Evolutionary conservation across 345 rosid species (phyloP).

Genomic region (Angophora floribunda): DNA sequence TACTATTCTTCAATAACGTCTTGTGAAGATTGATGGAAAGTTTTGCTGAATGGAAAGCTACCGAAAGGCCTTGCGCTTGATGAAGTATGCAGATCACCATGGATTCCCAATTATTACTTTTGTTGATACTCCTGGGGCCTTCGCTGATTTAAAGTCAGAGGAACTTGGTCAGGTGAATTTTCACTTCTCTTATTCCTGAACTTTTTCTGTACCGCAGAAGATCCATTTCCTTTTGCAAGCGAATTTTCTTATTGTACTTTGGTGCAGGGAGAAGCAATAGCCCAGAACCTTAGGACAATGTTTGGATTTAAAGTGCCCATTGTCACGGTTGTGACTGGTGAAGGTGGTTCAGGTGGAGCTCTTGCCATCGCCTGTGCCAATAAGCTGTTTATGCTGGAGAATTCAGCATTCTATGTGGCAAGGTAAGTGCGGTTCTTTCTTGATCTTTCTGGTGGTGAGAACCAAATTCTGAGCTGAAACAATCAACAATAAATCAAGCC

Average conservation of each 20-base stretch:
- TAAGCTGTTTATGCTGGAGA: slow-evolving; percentile 89
- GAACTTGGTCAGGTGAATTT: slow-evolving; percentile 23
- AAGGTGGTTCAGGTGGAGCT: slow-evolving; percentile 99
- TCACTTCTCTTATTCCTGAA: not conserved
- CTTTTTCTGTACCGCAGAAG: not conserved
- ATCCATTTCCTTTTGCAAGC: not conserved
- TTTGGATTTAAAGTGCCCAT: slow-evolving; percentile 92
- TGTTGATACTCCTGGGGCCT: slow-evolving; percentile 30
- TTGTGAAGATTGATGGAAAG: not conserved
- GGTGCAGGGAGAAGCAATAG: slow-evolving; percentile 95
- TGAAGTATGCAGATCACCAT: slow-evolving; percentile 23
- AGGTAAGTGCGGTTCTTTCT: slow-evolving; percentile 32
- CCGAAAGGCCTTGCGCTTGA: slow-evolving; percentile 19
- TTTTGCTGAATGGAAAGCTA: slow-evolving; percentile 5
- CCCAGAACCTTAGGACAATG: slow-evolving; percentile 85
- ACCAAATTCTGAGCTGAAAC: not conserved
- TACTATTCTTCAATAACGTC: not conserved
- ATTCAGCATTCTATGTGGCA: slow-evolving; percentile 90
- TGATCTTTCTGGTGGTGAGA: not conserved
- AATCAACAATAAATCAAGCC: not conserved
- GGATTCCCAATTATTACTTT: slow-evolving; percentile 24
- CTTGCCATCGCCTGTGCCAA: slow-evolving; percentile 95
- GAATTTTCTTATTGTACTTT: not conserved
- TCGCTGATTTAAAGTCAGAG: slow-evolving; percentile 30
- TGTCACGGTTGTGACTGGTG: slow-evolving; percentile 85